Evolutionary conservation across 2,329 filamentous ascomycete species (phyloP).

Genomic region (Orbilia ellipsospora): DNA sequence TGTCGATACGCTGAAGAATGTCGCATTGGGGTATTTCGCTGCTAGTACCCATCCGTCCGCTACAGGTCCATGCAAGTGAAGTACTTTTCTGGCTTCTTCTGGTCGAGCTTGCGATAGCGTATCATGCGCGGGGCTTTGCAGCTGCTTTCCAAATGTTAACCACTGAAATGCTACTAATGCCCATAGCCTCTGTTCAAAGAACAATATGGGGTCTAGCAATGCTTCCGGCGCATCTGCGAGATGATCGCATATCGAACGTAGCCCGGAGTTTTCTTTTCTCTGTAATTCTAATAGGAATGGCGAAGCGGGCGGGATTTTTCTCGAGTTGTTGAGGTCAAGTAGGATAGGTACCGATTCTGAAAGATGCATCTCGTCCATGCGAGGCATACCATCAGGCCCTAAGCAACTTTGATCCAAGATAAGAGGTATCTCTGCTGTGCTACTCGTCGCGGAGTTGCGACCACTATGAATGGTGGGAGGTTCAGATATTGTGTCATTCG

Average conservation of each 20-base stretch:
- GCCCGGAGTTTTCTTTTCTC: constrained; percentile 43
- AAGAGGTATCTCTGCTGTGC: constrained; percentile 51
- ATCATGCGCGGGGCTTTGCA: constrained; percentile 56
- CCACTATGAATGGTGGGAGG: constrained; percentile 52
- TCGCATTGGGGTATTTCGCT: constrained; percentile 56
- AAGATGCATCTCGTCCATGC: constrained; percentile 41
- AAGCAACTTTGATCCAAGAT: constrained; percentile 47
- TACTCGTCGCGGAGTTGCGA: constrained; percentile 47
- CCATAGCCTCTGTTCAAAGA: constrained; percentile 55
- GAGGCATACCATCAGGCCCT: constrained; percentile 49
- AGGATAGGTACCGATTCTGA: constrained; percentile 44
- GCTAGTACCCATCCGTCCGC: constrained; percentile 56
- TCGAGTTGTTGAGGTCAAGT: constrained; percentile 37
- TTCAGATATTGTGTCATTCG: constrained; percentile 54
- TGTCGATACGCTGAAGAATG: constrained; percentile 47
- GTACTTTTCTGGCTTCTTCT: constrained; percentile 46
- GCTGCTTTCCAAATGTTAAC: constrained; percentile 55
- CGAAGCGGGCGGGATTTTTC: constrained; percentile 26
- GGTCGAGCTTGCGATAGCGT: constrained; percentile 40
- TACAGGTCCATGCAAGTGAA: constrained; percentile 53
- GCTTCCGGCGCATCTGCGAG: constrained; percentile 42
- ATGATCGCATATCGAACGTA: constrained; percentile 47
- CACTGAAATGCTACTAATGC: constrained; percentile 53
- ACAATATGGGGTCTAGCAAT: constrained; percentile 36
- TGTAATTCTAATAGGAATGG: constrained; percentile 44